Evolutionary conservation across 208 protist species (phyloP), one percentile per base, ranked within the genome.

Genomic region (Acanthamoeba divionensis): DNA sequence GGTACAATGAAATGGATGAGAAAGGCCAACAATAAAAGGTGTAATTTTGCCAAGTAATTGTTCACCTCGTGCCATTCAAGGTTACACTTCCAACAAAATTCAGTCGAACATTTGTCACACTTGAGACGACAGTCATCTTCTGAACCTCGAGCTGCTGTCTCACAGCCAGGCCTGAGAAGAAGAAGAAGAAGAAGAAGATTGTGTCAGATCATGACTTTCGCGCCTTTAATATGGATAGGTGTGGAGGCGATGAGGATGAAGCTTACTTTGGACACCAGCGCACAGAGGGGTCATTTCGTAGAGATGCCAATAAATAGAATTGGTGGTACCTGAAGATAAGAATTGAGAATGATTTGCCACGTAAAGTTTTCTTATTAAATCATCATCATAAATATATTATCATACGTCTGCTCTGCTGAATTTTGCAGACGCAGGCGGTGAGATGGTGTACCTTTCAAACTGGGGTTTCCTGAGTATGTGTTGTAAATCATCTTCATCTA

Each of bases 1-100:
- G 36, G 5, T 5, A 41, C 36, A 41, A 41, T 41, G 36, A 41
- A 41, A 41, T 5, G 36, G 36, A 41, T 41, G 36, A 41, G 36
- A 41, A 41, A 41, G 5, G 36, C 36, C 36, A 6, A 41, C 1
- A 6, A 41, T 41, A 41, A 41, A 41, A 41, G 36, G 36, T 41
- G 36, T 41, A 41, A 41, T n/a, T n/a, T n/a, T n/a, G 36, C 2
- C 36, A 41, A 41, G 36, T 41, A 41, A 41, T 41, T 41, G 36
- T 41, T 41, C 36, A 41, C 36, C 36, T 85, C 75, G 3, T 85
- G 75, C 75, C 75, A 85, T 44, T 85, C 75, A 18, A 85, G 10
- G 75, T 85, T 85, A 44, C 75, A 85, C 33, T 85, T 85, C 75
- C 75, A 85, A 65, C 75, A 85, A 26, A 85, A 85, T 41, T 85